A percentile compares a stretch with the other conserved stretches of the same genome.
Evolutionary conservation across 2,329 filamentous ascomycete species (phyloP).

Genomic region (Eutypella sp.): DNA sequence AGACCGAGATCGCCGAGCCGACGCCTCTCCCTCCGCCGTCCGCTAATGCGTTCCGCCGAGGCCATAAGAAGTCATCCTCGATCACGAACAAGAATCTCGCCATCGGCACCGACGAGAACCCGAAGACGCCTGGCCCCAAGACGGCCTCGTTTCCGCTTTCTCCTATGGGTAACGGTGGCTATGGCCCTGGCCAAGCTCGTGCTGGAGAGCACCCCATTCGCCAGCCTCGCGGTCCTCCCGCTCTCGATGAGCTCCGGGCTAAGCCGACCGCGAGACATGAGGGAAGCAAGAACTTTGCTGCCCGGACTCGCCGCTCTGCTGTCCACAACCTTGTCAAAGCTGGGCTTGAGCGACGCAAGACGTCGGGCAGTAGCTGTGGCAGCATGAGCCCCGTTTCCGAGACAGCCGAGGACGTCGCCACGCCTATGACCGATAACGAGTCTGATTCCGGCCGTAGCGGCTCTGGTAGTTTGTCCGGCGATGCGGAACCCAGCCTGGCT

Average conservation of each 20-base stretch:
- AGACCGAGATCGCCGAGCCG: constrained; percentile 61
- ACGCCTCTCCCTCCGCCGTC: constrained; percentile 78
- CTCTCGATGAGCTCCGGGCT: constrained; percentile 81
- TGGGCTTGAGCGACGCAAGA: constrained; percentile 78
- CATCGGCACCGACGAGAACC: constrained; percentile 38
- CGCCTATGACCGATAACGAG: constrained; percentile 67
- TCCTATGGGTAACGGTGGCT: constrained; percentile 69
- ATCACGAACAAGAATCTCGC: constrained; percentile 56
- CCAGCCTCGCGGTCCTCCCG: constrained; percentile 87
- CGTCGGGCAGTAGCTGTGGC: constrained; percentile 64
- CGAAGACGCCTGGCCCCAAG: constrained; percentile 66
- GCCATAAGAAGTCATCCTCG: constrained; percentile 86
- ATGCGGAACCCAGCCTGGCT: constrained; percentile 60
- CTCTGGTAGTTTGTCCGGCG: constrained; percentile 76
- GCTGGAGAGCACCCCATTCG: constrained; percentile 92
- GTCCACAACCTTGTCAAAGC: constrained; percentile 89
- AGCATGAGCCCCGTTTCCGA: constrained; percentile 90
- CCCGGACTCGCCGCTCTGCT: constrained; percentile 85
- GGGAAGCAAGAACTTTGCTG: constrained; percentile 95
- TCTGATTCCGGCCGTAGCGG: constrained; percentile 67
- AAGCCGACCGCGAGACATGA: constrained; percentile 92
- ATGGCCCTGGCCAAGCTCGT: constrained; percentile 87
- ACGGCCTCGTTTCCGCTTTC: constrained; percentile 75
- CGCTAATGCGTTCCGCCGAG: constrained; percentile 85
- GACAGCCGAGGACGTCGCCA: constrained; percentile 61